Evolutionary conservation across 1,284 basidiomycete species (phyloP).

Genomic region (Trichosporon faecale): DNA sequence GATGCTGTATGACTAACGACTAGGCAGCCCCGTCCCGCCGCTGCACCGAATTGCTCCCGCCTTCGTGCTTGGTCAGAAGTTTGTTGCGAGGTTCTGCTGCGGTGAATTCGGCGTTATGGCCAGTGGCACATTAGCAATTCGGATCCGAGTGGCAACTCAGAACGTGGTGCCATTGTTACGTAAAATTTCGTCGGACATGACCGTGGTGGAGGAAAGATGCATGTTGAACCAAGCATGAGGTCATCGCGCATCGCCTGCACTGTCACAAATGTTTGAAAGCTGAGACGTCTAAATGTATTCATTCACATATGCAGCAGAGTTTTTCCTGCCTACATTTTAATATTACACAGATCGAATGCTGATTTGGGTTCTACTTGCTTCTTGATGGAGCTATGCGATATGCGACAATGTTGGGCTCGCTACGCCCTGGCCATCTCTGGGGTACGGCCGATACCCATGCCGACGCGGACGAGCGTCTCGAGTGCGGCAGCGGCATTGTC

Average conservation of each 20-base stretch:
- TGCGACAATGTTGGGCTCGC: background rate
- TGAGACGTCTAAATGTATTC: background rate
- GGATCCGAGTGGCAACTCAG: background rate
- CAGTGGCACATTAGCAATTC: background rate
- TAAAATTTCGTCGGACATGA: background rate
- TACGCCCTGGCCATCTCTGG: background rate
- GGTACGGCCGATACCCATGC: constrained; percentile 69
- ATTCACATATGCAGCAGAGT: background rate
- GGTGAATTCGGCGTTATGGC: background rate
- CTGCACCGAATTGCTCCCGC: background rate
- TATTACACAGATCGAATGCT: background rate
- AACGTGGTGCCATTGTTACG: background rate
- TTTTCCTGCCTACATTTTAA: background rate
- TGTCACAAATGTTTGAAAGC: background rate
- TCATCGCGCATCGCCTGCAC: too few species aligned
- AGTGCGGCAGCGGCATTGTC: constrained; percentile 75
- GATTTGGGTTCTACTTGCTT: background rate
- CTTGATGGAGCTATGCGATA: background rate
- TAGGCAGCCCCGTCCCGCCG: background rate
- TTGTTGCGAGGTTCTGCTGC: background rate
- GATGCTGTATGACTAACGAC: background rate
- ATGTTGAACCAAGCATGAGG: too few species aligned
- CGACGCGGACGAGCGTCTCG: constrained; percentile 83
- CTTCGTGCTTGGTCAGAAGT: constrained; percentile 1
- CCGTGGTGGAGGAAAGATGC: background rate